A percentile compares a stretch with the other conserved stretches of the same genome.
Conservation (phyloP, 352 stramenopile genomes). For the Pythium monospermum region DNA sequence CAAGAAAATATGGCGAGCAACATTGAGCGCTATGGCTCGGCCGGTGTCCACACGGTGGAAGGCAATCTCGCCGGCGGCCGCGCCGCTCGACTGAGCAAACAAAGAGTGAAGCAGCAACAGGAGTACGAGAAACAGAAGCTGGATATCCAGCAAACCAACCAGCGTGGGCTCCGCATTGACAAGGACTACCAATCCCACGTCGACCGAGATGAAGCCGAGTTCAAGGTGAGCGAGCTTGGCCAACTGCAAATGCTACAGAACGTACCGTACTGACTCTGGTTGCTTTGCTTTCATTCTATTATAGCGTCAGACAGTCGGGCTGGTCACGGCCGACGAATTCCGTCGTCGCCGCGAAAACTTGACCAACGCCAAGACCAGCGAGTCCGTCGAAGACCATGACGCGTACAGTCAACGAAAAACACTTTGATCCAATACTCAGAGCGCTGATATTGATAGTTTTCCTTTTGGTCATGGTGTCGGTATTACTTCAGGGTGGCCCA, state of each 20-base stretch:
- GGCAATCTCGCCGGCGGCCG: constrained; percentile 92
- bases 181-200: constrained; percentile 86
- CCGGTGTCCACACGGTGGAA: constrained; percentile 95
- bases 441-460: too few relatives aligned
- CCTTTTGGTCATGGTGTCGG: too few relatives aligned
- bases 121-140: constrained; percentile 92
- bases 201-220: constrained; percentile 80
- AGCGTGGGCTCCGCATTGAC: constrained; percentile 85
- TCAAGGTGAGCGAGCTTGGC: constrained; percentile 50
- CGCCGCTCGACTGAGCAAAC: constrained; percentile 87
- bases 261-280: too few relatives aligned
- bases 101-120: constrained; percentile 91
- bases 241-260: background rate
- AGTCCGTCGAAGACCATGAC: constrained; percentile 16
- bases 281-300: too few relatives aligned
- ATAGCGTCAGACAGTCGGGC: constrained; percentile 81
- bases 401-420: too few relatives aligned
- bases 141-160: constrained; percentile 82
- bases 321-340: constrained; percentile 96
- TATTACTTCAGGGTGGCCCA: too few relatives aligned
- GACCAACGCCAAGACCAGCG: constrained; percentile 40
- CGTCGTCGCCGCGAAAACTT: constrained; percentile 81
- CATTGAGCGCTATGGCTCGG: constrained; percentile 74
- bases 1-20: constrained; percentile 42
- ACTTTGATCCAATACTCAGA: too few relatives aligned